These are phyloP conservation scores for Aureobasidium sp. DNA, from an alignment of 2,329 filamentous ascomycete genomes.

Conservation along the genomic window DNA sequence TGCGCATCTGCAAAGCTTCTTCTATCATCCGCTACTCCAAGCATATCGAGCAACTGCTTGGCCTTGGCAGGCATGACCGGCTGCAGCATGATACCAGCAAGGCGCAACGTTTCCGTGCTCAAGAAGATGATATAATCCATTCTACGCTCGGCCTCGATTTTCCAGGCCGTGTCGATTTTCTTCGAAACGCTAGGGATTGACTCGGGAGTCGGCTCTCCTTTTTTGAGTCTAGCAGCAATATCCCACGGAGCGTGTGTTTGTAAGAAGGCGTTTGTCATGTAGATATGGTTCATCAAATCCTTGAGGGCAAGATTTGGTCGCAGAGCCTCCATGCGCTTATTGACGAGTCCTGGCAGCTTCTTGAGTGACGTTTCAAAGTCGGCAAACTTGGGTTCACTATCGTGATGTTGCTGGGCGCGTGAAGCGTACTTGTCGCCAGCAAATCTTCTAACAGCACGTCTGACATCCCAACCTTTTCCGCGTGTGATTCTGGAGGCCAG, in stretches of 20 bases:
- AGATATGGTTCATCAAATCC: slow-evolving; percentile 54
- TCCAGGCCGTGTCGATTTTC: too few relatives aligned
- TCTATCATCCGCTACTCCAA: slow-evolving; percentile 59
- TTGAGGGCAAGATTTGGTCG: slow-evolving; percentile 59
- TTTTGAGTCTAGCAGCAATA: slow-evolving; percentile 6
- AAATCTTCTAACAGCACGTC: slow-evolving; percentile 24
- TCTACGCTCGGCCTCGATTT: slow-evolving; percentile 25
- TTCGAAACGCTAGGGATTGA: too few relatives aligned
- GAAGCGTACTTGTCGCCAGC: slow-evolving; percentile 10
- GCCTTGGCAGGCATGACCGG: slow-evolving; percentile 84
- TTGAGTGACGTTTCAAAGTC: slow-evolving; percentile 36
- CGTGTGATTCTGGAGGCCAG: slow-evolving; percentile 60
- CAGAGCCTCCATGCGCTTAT: slow-evolving; percentile 52
- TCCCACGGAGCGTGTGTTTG: slow-evolving; percentile 60
- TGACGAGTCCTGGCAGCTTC: slow-evolving; percentile 35
- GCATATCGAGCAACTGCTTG: slow-evolving; percentile 60
- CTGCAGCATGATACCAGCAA: slow-evolving; percentile 76
- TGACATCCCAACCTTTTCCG: slow-evolving; percentile 49
- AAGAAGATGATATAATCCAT: slow-evolving; percentile 60
- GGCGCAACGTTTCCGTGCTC: slow-evolving; percentile 65
- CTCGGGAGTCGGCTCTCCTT: neutral
- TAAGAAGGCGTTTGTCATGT: slow-evolving; percentile 60
- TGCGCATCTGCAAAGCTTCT: slow-evolving; percentile 38
- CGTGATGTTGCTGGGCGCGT: neutral
- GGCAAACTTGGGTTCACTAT: neutral